Conservation (phyloP, 768 basidiomycete genomes). For the Rhodotorula kratochvilovae region DNA sequence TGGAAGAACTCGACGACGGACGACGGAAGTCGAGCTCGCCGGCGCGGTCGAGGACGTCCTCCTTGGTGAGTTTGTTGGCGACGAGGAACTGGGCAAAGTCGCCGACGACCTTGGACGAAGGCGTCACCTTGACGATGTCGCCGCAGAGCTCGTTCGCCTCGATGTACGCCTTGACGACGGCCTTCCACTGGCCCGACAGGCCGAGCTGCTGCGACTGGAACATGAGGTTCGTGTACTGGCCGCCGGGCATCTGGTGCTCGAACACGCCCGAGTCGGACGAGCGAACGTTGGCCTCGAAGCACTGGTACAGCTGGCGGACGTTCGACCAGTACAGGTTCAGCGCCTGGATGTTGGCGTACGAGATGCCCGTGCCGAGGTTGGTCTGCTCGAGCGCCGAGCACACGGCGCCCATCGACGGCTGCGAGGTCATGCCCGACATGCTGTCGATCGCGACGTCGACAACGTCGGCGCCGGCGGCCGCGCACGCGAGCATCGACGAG, state of each 20-base stretch:
- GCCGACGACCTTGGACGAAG: slow-evolving; percentile 96
- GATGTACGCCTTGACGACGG: slow-evolving; percentile 97
- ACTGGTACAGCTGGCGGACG: slow-evolving; percentile 86
- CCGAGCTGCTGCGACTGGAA: slow-evolving; percentile 99
- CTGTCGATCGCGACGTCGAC: slow-evolving; percentile 98
- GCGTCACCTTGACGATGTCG: slow-evolving; percentile 97
- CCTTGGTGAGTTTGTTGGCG: slow-evolving; percentile 79
- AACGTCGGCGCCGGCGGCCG: slow-evolving; percentile 95
- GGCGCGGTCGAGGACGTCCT: slow-evolving; percentile 79
- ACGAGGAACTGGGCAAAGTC: slow-evolving; percentile 91
- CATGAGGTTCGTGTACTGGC: slow-evolving; percentile 54
- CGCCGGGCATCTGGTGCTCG: slow-evolving; percentile 96
- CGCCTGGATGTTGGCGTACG: slow-evolving; percentile 92
- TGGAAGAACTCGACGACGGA: slow-evolving; percentile 91
- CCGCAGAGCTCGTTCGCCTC: slow-evolving; percentile 97
- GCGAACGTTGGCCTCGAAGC: slow-evolving; percentile 97
- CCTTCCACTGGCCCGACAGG: slow-evolving; percentile 92
- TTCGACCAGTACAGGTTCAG: slow-evolving; percentile 98
- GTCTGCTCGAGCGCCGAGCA: slow-evolving; percentile 94
- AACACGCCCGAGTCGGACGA: slow-evolving; percentile 87
- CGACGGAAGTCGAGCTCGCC: slow-evolving; percentile 82
- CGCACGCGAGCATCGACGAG: slow-evolving; percentile 94
- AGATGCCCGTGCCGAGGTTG: slow-evolving; percentile 85
- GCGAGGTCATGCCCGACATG: slow-evolving; percentile 97
- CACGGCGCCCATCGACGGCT: slow-evolving; percentile 98